Evolutionary conservation across 768 basidiomycete genomes (phyloP).

Genomic region (Pulveroboletus sp.): DNA sequence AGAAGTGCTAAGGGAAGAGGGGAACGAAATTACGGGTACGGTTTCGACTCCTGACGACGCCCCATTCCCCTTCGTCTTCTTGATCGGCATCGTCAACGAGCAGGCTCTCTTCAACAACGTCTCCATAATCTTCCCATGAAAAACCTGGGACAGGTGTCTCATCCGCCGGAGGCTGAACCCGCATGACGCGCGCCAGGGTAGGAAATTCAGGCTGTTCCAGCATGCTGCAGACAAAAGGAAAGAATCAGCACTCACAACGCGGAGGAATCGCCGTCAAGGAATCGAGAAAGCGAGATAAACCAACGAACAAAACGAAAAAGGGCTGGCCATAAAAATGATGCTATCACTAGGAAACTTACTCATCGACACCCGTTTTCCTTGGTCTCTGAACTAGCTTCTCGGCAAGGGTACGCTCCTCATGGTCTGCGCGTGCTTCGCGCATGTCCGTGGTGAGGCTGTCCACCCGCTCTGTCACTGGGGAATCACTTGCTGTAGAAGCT

Average conservation of each 20-base stretch:
- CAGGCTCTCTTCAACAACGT: conserved; percentile 39
- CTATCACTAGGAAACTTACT: conserved; percentile 40
- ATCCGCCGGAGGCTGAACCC: conserved; percentile 52
- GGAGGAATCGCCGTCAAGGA: background rate
- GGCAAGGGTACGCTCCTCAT: conserved; percentile 43
- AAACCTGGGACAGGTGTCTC: conserved; percentile 61
- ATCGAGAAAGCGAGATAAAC: background rate
- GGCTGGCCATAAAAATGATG: background rate
- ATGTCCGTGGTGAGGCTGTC: conserved; percentile 31
- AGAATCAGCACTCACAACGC: conserved; percentile 4
- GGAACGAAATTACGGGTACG: conserved; percentile 36
- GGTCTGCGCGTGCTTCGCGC: conserved; percentile 23
- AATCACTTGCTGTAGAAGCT: conserved; percentile 47
- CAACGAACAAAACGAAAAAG: background rate
- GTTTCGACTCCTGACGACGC: conserved; percentile 58
- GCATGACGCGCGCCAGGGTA: conserved; percentile 61
- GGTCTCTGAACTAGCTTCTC: conserved; percentile 64
- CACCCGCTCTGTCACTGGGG: conserved; percentile 32
- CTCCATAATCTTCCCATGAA: conserved; percentile 77
- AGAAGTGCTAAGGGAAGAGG: background rate
- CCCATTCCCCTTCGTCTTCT: conserved; percentile 76
- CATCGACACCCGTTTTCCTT: conserved; percentile 62
- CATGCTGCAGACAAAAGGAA: conserved; percentile 41
- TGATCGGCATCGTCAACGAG: conserved; percentile 57
- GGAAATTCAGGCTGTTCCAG: conserved; percentile 54